phyloP scores from a whole-genome alignment of 2,329 filamentous ascomycete species.

The Akanthomyces muscarius region DNA sequence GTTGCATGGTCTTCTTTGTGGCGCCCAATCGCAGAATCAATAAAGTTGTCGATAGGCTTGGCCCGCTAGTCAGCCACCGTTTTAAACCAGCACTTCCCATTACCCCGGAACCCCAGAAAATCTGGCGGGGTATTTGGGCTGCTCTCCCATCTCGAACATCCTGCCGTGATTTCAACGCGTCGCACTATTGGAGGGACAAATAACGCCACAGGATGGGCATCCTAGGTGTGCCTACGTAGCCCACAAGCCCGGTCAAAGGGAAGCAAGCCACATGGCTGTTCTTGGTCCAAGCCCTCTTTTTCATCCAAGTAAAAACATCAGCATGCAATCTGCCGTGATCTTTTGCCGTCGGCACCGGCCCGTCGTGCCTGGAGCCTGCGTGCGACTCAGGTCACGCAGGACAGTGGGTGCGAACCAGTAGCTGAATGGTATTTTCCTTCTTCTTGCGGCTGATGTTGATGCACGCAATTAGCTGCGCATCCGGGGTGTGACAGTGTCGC shows the following conservation, averaged over 20 bases:
- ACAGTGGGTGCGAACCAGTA: background rate
- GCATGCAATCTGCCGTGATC: background rate
- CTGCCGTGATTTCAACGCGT: too few relatives aligned
- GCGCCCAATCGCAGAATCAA: conserved; percentile 11
- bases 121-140: background rate
- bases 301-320: background rate
- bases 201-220: background rate
- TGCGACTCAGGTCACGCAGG: background rate
- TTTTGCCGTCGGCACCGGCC: background rate
- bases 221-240: background rate
- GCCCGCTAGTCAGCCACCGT: background rate
- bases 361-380: background rate
- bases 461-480: conserved; percentile 12
- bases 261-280: background rate
- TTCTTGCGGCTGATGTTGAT: conserved; percentile 19
- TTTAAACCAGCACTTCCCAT: too few relatives aligned
- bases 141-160: too few relatives aligned
- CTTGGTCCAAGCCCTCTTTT: background rate
- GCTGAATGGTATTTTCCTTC: too few relatives aligned
- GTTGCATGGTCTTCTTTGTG: background rate
- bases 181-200: too few relatives aligned
- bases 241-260: conserved; percentile 3
- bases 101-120: conserved; percentile 9
- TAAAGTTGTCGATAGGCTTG: conserved; percentile 14
- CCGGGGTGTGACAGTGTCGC: background rate